Conservation (phyloP, 768 basidiomycete genomes). For the Amanita subjunquillea region DNA sequence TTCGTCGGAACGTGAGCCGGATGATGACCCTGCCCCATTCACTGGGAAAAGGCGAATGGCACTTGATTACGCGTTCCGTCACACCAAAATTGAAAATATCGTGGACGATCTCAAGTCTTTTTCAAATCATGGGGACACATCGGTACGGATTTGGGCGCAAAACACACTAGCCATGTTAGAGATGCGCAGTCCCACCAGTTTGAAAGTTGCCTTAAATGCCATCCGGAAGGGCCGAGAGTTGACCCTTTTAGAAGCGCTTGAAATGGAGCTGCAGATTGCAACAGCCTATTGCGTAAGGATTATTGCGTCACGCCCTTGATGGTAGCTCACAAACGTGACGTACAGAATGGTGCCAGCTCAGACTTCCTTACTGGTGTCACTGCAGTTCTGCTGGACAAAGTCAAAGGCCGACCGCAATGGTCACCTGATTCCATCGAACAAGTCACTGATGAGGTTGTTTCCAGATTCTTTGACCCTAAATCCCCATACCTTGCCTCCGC, state of each 20-base stretch:
- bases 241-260: constrained; percentile 54
- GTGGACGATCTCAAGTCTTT: constrained; percentile 42
- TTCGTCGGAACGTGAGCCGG: constrained; percentile 55
- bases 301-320: constrained; percentile 7
- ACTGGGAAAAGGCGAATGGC: constrained; percentile 60
- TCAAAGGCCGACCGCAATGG: constrained; percentile 54
- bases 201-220: constrained; percentile 81
- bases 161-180: constrained; percentile 53
- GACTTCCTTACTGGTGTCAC: constrained; percentile 83
- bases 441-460: constrained; percentile 46
- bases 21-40: constrained; percentile 42
- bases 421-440: constrained; percentile 51
- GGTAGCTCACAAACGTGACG: constrained; percentile 10
- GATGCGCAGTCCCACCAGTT: constrained; percentile 80
- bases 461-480: constrained; percentile 55
- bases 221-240: constrained; percentile 60
- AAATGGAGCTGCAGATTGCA: constrained; percentile 84
- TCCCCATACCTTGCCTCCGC: constrained; percentile 37
- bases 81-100: constrained; percentile 64
- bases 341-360: constrained; percentile 61
- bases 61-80: constrained; percentile 71
- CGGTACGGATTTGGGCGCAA: constrained; percentile 64
- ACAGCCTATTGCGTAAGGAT: constrained; percentile 79
- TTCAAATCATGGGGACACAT: constrained; percentile 24
- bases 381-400: constrained; percentile 44